These are phyloP conservation scores for Sporothrix pallida DNA, from an alignment of 2,329 filamentous ascomycete species.

Conservation along the genomic window DNA sequence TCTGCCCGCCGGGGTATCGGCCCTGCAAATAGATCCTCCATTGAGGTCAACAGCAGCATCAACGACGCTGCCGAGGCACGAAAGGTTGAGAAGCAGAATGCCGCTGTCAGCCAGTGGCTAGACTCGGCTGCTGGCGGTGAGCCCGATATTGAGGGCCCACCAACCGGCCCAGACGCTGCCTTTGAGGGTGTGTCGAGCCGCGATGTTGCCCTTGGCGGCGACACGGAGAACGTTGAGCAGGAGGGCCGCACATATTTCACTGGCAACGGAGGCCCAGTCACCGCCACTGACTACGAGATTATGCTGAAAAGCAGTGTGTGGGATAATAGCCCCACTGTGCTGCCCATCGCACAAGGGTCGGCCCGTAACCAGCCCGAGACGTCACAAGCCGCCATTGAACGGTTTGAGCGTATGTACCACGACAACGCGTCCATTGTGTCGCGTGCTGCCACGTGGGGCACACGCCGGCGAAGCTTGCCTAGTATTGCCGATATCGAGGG, in stretches of 20 bases:
- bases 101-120: constrained; percentile 59
- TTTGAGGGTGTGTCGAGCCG: constrained; percentile 50
- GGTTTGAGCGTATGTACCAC: constrained; percentile 57
- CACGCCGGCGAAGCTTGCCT: constrained; percentile 68
- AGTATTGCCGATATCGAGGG: constrained; percentile 64
- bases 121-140: constrained; percentile 41
- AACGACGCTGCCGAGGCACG: constrained; percentile 56
- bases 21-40: constrained; percentile 52
- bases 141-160: background rate
- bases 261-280: constrained; percentile 51
- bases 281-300: constrained; percentile 55
- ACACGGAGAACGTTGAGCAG: constrained; percentile 58
- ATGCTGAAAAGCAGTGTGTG: constrained; percentile 57
- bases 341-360: constrained; percentile 50
- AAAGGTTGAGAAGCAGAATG: constrained; percentile 54
- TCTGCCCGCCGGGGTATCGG: constrained; percentile 49
- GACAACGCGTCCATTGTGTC: constrained; percentile 66
- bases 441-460: constrained; percentile 72
- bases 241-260: constrained; percentile 58
- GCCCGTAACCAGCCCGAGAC: constrained; percentile 54
- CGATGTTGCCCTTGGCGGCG: constrained; percentile 53
- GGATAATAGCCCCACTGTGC: constrained; percentile 56
- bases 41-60: constrained; percentile 52
- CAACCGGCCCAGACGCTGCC: constrained; percentile 17
- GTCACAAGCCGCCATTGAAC: constrained; percentile 60